phyloP scores from a whole-genome alignment of 495 filamentous ascomycete genomes.

The Aspergillus haitiensis region DNA sequence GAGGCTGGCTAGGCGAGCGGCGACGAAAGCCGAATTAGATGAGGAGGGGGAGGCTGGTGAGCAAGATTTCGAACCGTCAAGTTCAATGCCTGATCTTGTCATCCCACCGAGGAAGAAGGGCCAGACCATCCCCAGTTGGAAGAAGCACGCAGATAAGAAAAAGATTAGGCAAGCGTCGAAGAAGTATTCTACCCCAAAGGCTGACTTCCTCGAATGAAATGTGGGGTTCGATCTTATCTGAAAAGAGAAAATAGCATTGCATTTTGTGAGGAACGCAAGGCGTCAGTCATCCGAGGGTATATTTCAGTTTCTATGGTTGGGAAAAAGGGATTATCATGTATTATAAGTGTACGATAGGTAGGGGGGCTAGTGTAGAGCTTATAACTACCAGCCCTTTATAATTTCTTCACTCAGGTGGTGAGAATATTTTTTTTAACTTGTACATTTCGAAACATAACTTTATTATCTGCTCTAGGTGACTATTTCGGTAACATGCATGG shows the following conservation, averaged over 20 bases:
- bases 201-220: conserved; percentile 19
- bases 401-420: conserved; percentile 26
- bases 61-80: conserved; percentile 28
- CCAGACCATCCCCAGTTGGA: conserved; percentile 47
- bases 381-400: conserved; percentile 15
- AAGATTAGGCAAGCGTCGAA: conserved; percentile 39
- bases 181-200: conserved; percentile 35
- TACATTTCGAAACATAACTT: conserved; percentile 7
- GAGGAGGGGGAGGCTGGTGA: conserved; percentile 30
- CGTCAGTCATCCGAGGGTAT: not conserved
- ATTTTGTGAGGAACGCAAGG: conserved; percentile 1
- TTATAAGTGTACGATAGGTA: conserved; percentile 25
- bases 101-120: conserved; percentile 39
- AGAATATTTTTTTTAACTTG: not conserved
- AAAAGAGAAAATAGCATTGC: not conserved
- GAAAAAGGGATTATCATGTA: conserved; percentile 14
- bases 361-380: conserved; percentile 14
- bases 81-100: conserved; percentile 34
- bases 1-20: conserved; percentile 39
- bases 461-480: not conserved
- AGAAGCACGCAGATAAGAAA: conserved; percentile 48
- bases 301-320: not conserved
- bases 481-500: not conserved
- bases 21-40: conserved; percentile 31
- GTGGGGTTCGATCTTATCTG: conserved; percentile 7